Conservation (phyloP, 345 rosid genomes). For the Populus pruinosa region DNA sequence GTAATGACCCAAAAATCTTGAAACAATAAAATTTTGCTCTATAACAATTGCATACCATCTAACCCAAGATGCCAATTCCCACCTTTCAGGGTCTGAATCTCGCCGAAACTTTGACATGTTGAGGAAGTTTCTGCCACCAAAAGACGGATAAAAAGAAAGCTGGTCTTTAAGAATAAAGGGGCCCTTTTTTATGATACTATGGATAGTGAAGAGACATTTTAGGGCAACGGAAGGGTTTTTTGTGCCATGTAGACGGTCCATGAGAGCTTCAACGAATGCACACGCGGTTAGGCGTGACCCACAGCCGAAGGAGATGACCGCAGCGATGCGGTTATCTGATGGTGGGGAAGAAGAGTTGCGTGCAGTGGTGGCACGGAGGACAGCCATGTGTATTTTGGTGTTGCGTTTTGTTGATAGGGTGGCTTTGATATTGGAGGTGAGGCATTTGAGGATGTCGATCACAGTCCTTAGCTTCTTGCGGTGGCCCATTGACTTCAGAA, state of each 20-base stretch:
- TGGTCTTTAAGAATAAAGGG: constrained; percentile 43
- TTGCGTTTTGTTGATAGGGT: constrained; percentile 30
- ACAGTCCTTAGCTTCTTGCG: constrained; percentile 30
- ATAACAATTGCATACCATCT: constrained; percentile 56
- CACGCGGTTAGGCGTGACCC: constrained; percentile 30
- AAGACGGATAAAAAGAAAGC: constrained; percentile 36
- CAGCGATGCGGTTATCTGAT: constrained; percentile 25
- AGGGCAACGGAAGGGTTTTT: constrained; percentile 44
- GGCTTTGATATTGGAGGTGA: constrained; percentile 39
- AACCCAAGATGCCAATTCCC: constrained; percentile 49
- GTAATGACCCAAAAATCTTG: constrained; percentile 40
- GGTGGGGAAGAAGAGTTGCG: constrained; percentile 35
- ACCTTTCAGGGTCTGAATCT: constrained; percentile 27
- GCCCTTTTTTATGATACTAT: constrained; percentile 37
- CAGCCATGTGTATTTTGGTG: constrained; percentile 22
- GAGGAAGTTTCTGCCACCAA: constrained; percentile 44
- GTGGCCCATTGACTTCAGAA: constrained; percentile 30
- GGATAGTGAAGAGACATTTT: constrained; percentile 48
- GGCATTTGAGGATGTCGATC: constrained; percentile 43
- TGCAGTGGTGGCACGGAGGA: constrained; percentile 50
- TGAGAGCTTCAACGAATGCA: constrained; percentile 37
- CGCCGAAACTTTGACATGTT: constrained; percentile 42
- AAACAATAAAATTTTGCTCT: constrained; percentile 40
- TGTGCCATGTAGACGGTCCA: constrained; percentile 43
- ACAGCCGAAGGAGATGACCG: constrained; percentile 34